These are phyloP conservation scores for Acacia confusa DNA, from an alignment of 306 rosid species.

Conservation along the genomic window DNA sequence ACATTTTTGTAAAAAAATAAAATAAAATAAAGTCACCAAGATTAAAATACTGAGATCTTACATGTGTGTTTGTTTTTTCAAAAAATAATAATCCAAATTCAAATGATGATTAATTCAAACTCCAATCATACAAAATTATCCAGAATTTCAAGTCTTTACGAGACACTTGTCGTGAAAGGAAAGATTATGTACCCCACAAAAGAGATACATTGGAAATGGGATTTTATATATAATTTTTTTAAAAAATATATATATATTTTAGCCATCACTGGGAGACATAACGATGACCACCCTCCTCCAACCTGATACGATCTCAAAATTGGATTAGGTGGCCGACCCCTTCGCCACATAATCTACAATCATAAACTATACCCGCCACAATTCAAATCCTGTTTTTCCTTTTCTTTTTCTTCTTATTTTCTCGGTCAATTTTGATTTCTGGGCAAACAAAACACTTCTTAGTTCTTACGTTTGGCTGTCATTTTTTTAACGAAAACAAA, in stretches of 20 bases:
- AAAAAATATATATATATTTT: not conserved
- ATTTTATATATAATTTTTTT: conserved; percentile 1
- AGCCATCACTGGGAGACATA: conserved; percentile 26
- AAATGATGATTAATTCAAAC: not conserved
- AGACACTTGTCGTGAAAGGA: conserved; percentile 14
- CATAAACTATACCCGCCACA: conserved; percentile 58
- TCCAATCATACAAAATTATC: not conserved
- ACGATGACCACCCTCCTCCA: conserved; percentile 32
- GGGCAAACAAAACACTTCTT: not conserved
- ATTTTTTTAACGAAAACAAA: not conserved
- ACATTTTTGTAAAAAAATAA: too few relatives aligned
- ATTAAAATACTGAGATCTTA: too few relatives aligned
- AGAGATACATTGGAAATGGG: conserved; percentile 29
- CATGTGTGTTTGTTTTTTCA: too few relatives aligned
- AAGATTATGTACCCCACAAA: not conserved
- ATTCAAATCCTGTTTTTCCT: conserved; percentile 44
- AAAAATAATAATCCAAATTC: not conserved
- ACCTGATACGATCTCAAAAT: conserved; percentile 31
- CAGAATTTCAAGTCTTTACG: not conserved
- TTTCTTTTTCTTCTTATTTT: not conserved
- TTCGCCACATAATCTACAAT: conserved; percentile 29
- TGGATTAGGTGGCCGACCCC: conserved; percentile 78
- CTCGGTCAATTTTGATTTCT: not conserved
- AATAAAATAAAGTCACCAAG: too few relatives aligned
- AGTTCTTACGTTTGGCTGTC: not conserved